Percentiles rank a stretch among this genome's conserved stretches.
Evolutionary conservation across 2,329 filamentous ascomycete genomes (phyloP).

Genomic region (Chaetoscypha palmicola): DNA sequence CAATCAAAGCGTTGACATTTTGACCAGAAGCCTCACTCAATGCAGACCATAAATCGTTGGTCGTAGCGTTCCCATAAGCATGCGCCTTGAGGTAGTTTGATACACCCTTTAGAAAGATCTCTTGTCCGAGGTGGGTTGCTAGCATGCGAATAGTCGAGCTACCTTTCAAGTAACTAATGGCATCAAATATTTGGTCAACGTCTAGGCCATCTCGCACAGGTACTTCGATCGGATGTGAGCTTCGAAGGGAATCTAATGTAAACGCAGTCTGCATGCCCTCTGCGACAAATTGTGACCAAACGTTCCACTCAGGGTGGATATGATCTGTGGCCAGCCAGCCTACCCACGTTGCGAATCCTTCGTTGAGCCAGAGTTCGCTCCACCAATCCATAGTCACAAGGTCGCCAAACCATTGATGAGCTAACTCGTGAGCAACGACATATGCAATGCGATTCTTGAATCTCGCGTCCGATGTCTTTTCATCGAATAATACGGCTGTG

Average conservation of each 20-base stretch:
- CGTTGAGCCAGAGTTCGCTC: constrained; percentile 89
- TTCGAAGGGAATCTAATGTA: constrained; percentile 78
- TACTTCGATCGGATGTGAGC: constrained; percentile 94
- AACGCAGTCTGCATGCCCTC: constrained; percentile 92
- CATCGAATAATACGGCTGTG: constrained; percentile 93
- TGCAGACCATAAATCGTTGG: constrained; percentile 83
- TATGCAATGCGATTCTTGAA: constrained; percentile 95
- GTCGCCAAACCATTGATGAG: constrained; percentile 95
- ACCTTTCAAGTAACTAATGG: constrained; percentile 94
- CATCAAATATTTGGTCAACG: constrained; percentile 96
- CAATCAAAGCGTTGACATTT: constrained; percentile 82
- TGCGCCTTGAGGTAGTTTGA: constrained; percentile 83
- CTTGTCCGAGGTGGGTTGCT: constrained; percentile 77
- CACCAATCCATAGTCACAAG: constrained; percentile 97
- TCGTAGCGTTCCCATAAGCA: constrained; percentile 84
- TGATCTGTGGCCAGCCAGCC: constrained; percentile 74
- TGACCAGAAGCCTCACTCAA: constrained; percentile 80
- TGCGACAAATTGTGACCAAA: constrained; percentile 96
- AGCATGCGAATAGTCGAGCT: constrained; percentile 97
- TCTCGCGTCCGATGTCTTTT: constrained; percentile 78
- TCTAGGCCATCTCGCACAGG: constrained; percentile 89
- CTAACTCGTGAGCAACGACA: constrained; percentile 95
- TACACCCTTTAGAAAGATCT: constrained; percentile 86
- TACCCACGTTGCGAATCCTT: constrained; percentile 97
- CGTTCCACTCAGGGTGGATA: constrained; percentile 93